phyloP scores from a whole-genome alignment of 495 filamentous ascomycete genomes.

The Collariella sp. region DNA sequence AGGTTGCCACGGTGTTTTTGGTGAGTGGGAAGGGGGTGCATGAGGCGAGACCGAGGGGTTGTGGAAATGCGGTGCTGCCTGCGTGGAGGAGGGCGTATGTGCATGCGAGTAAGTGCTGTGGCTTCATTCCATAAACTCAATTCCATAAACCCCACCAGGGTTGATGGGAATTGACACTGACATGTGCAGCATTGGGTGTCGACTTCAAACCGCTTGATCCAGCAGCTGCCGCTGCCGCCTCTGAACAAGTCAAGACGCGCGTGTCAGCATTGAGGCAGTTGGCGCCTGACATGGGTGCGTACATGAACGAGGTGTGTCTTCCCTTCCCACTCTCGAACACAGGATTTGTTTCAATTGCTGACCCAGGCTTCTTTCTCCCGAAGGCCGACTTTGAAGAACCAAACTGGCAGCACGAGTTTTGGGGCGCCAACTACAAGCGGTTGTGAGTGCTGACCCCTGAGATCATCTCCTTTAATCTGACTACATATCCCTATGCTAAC shows the following conservation, averaged over 20 bases:
- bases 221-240: constrained; percentile 31
- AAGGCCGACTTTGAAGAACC: constrained; percentile 43
- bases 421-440: constrained; percentile 41
- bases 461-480: background rate
- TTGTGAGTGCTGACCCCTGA: constrained; percentile 19
- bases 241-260: constrained; percentile 33
- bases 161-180: too few relatives aligned
- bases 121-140: too few relatives aligned
- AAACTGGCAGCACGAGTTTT: constrained; percentile 43
- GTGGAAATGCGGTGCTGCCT: constrained; percentile 41
- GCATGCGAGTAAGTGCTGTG: constrained; percentile 20
- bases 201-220: constrained; percentile 27
- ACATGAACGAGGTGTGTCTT: constrained; percentile 34
- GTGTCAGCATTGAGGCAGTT: constrained; percentile 35
- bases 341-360: background rate
- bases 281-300: constrained; percentile 31
- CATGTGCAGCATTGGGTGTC: constrained; percentile 9
- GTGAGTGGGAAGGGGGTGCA: constrained; percentile 31
- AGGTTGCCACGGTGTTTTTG: constrained; percentile 15
- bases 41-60: constrained; percentile 34
- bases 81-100: constrained; percentile 49
- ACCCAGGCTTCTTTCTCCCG: background rate
- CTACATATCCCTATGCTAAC: background rate
- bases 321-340: background rate
- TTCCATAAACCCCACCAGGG: too few relatives aligned